These are phyloP conservation scores for Salicornia ramosissima DNA, from an alignment of 148 eudicot genomes.

Conservation along the genomic window DNA sequence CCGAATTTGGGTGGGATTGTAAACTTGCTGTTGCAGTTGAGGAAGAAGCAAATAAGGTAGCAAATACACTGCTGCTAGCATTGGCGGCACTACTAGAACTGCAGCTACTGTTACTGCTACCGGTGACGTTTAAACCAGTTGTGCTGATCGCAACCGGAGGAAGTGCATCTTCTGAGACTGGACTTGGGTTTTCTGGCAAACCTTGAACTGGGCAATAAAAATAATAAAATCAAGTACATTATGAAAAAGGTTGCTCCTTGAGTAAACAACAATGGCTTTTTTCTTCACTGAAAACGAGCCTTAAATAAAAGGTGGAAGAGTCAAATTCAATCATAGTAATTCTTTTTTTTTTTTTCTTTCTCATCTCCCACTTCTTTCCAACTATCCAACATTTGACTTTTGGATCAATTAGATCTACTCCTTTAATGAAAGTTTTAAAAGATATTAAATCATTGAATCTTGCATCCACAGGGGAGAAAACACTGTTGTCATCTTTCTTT, in stretches of 20 bases:
- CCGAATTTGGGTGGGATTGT: constrained; percentile 45
- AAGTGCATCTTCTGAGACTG: constrained; percentile 33
- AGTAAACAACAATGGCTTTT: constrained; percentile 22
- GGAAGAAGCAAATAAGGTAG: constrained; percentile 77
- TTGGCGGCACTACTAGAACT: constrained; percentile 41
- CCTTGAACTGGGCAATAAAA: constrained; percentile 41
- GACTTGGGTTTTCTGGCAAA: constrained; percentile 37
- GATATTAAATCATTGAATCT: constrained; percentile 23
- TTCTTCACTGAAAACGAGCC: constrained; percentile 17
- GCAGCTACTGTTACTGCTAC: constrained; percentile 46
- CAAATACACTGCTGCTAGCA: constrained; percentile 62
- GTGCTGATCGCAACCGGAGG: constrained; percentile 11
- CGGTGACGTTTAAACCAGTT: constrained; percentile 32
- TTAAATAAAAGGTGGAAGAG: constrained; percentile 28
- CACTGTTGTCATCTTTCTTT: constrained; percentile 4
- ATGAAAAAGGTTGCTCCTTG: constrained; percentile 13
- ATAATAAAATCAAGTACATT: constrained; percentile 4
- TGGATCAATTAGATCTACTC: constrained; percentile 29
- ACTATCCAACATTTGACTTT: constrained; percentile 30
- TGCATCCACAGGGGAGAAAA: constrained; percentile 3
- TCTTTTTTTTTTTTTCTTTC: no score
- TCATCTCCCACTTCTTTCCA: constrained; percentile 26
- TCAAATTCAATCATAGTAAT: constrained; percentile 38
- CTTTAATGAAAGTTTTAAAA: constrained; percentile 14
- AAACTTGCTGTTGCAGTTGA: constrained; percentile 45